Base-by-base conservation (phyloP, 2,329 filamentous ascomycete genomes). In the Clonostachys byssicola region DNA sequence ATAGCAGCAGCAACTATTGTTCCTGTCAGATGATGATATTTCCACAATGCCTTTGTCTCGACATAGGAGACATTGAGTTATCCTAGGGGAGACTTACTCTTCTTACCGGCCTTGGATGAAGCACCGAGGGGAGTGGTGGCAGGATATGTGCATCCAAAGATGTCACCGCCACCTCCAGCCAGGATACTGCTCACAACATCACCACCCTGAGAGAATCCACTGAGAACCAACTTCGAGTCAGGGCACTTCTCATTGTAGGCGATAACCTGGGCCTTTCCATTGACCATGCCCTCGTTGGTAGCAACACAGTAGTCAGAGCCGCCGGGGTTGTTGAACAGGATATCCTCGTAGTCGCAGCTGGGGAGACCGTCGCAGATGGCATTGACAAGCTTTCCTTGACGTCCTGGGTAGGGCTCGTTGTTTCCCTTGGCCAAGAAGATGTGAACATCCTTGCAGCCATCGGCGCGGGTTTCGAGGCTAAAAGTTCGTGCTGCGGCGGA, bases 141-240 rank as follows among this genome's bases (percentile, higher is more conserved):
- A 30, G 23, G 23, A 10, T 30, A 30, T 30, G 23, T 30, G 23
- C 23, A 30, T 10, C 23, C 23, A 30, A 63, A 65, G 49, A 63
- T 63, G 7, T 51, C 56, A 18, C 65, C 65, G 18, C 63, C 64
- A 12, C 62, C 62, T 10, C 61, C 61, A 38, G 60, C 62, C 6
- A 68, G 52, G 30, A 70, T 58, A 48, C 67, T 66, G 40, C 65
- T 59, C 16, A 66, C 51, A 12, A 73, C 59, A 3, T 70, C 65
- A 3, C 58, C 63, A 43, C 69, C 70, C 49, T 73, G 65, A 3
- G 64, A 68, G 51, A 69, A 73, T 0, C 70, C 70, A 49, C 63
- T 66, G 33, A 73, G 44, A 6, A 72, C 66, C 13, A 73, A 60
- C 50, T 64, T 68, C 20, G 66, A 50, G 38, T 67, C 52, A 14